A percentile compares a stretch with the other conserved stretches of the same genome.
Conservation (phyloP, 345 rosid species). For the Lepidium africanum region DNA sequence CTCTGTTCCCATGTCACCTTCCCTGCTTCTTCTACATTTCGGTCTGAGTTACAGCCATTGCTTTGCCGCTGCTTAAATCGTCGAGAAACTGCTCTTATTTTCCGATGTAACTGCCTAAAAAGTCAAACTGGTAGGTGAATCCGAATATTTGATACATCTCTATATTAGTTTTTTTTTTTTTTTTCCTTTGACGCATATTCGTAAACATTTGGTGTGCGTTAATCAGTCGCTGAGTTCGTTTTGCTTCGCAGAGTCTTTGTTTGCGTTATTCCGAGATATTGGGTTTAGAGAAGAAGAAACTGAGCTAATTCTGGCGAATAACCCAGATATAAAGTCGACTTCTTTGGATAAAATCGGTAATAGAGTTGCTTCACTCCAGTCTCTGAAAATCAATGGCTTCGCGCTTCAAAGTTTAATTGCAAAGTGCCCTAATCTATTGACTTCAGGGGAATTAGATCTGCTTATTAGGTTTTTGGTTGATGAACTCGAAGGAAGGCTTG, state of each 20-base stretch:
- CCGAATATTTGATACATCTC: background rate
- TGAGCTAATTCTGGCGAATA: constrained; percentile 29
- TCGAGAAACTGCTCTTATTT: constrained; percentile 2
- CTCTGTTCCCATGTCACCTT: constrained; percentile 8
- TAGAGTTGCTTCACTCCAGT: constrained; percentile 40
- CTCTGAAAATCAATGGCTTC: constrained; percentile 40
- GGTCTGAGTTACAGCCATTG: constrained; percentile 13
- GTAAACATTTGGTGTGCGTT: constrained; percentile 15
- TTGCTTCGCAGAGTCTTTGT: constrained; percentile 34
- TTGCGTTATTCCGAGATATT: constrained; percentile 34
- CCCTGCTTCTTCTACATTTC: constrained; percentile 10
- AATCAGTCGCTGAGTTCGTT: background rate
- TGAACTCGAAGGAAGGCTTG: constrained; percentile 42
- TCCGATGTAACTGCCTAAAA: constrained; percentile 28
- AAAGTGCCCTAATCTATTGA: constrained; percentile 42
- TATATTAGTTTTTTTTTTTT: background rate
- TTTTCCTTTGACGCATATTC: constrained; percentile 24
- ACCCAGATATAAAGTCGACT: constrained; percentile 31
- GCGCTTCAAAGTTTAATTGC: constrained; percentile 43
- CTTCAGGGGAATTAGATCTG: constrained; percentile 42
- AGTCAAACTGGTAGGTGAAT: constrained; percentile 28
- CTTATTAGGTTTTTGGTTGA: constrained; percentile 36
- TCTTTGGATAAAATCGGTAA: constrained; percentile 32
- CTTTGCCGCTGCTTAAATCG: background rate
- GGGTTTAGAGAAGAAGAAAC: constrained; percentile 40